A percentile compares a stretch with the other conserved stretches of the same genome.
These are phyloP conservation scores for Wickerhamomyces canadensis DNA, from an alignment of 805 yeast species.

Conservation along the genomic window DNA sequence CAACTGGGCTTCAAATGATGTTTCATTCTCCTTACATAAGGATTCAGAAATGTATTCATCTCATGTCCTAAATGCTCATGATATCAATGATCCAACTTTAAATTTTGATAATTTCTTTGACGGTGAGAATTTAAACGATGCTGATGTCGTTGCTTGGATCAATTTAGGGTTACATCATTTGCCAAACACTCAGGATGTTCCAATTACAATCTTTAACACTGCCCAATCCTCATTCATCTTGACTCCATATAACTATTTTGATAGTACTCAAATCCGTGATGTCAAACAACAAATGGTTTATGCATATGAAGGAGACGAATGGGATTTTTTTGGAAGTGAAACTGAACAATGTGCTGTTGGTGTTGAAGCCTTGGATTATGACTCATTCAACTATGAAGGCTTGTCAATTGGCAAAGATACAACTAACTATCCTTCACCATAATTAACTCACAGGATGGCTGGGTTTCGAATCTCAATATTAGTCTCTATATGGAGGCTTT, in stretches of 20 bases:
- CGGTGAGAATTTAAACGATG: constrained; percentile 22
- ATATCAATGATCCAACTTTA: constrained; percentile 20
- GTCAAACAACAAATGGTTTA: constrained; percentile 20
- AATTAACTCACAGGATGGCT: too few species aligned
- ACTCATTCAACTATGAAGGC: constrained; percentile 19
- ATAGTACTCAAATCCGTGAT: constrained; percentile 20
- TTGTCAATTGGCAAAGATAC: constrained; percentile 16
- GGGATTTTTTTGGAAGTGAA: constrained; percentile 23
- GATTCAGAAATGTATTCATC: constrained; percentile 23
- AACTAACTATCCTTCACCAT: too few species aligned
- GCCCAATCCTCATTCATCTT: constrained; percentile 20
- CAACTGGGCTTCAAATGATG: constrained; percentile 21
- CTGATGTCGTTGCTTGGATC: constrained; percentile 26
- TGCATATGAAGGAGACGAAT: constrained; percentile 15
- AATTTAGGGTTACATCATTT: constrained; percentile 25
- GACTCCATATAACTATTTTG: constrained; percentile 27
- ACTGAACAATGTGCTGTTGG: constrained; percentile 13
- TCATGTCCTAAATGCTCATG: constrained; percentile 19
- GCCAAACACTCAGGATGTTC: constrained; percentile 27
- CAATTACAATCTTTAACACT: constrained; percentile 24
- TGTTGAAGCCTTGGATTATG: constrained; percentile 13
- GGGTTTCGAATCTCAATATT: too few species aligned
- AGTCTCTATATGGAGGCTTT: too few species aligned
- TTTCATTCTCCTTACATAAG: constrained; percentile 20
- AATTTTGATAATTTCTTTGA: constrained; percentile 21